A percentile compares a stretch with the other conserved stretches of the same genome.
These are phyloP conservation scores for Zygoascus tannicola DNA, from an alignment of 805 yeast species.

Conservation along the genomic window DNA sequence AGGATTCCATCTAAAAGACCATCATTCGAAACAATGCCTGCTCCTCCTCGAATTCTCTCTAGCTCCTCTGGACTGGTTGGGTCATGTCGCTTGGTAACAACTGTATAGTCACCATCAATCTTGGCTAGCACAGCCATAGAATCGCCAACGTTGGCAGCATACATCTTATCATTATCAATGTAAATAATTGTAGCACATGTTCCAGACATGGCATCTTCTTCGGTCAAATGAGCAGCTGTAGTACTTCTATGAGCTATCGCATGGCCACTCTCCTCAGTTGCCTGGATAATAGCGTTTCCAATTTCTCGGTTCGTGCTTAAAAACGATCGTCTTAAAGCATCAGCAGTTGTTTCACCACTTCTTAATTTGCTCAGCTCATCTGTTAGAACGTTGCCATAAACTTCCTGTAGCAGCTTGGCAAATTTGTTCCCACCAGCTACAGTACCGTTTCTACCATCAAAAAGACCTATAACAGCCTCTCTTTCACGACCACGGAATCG, in stretches of 20 bases:
- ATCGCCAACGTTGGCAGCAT: constrained; percentile 87
- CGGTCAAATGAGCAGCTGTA: constrained; percentile 45
- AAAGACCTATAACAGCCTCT: constrained; percentile 70
- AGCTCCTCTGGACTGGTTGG: constrained; percentile 67
- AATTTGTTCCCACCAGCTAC: constrained; percentile 33
- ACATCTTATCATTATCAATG: constrained; percentile 58
- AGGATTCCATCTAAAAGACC: constrained; percentile 79
- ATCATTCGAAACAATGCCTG: constrained; percentile 80
- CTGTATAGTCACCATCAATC: constrained; percentile 69
- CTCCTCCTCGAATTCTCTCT: constrained; percentile 73
- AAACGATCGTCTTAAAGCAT: constrained; percentile 77
- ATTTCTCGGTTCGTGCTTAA: constrained; percentile 72
- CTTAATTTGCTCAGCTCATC: constrained; percentile 49
- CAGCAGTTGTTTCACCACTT: constrained; percentile 45
- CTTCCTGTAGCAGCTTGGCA: constrained; percentile 65
- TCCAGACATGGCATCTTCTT: constrained; percentile 69
- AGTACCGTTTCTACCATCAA: constrained; percentile 64
- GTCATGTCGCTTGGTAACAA: constrained; percentile 69
- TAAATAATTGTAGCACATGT: constrained; percentile 78
- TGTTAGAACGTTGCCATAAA: constrained; percentile 57
- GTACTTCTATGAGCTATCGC: constrained; percentile 45
- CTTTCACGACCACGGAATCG: constrained; percentile 78
- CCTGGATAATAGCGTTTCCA: constrained; percentile 37
- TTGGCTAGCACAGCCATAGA: constrained; percentile 71
- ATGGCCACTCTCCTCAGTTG: constrained; percentile 24